A percentile compares a stretch with the other conserved stretches of the same genome.
Evolutionary conservation across 1,139 yeast genomes (phyloP).

Genomic region (Arxiozyma heterogenica): DNA sequence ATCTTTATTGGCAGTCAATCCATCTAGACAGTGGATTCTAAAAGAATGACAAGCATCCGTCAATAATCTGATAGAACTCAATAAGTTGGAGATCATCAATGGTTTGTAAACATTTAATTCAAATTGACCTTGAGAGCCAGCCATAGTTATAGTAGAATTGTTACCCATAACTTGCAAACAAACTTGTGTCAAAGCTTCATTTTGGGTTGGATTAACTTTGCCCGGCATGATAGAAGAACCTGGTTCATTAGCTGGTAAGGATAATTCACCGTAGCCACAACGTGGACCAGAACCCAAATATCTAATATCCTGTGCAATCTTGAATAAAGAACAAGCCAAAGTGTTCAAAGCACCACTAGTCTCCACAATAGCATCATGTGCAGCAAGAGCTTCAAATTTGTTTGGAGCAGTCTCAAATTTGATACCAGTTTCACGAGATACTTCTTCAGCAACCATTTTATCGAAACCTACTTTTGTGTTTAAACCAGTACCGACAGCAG

Average conservation of each 20-base stretch:
- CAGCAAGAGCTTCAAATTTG: constrained; percentile 97
- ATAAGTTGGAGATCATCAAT: constrained; percentile 81
- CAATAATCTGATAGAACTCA: constrained; percentile 75
- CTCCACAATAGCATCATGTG: constrained; percentile 96
- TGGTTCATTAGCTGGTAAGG: constrained; percentile 96
- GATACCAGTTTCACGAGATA: constrained; percentile 75
- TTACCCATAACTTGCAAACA: constrained; percentile 97
- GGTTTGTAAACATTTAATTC: constrained; percentile 98
- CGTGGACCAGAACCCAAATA: constrained; percentile 98
- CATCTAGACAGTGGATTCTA: constrained; percentile 91
- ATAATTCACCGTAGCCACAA: constrained; percentile 95
- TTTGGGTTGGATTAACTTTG: constrained; percentile 97
- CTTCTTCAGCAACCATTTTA: constrained; percentile 48
- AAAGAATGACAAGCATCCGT: constrained; percentile 87
- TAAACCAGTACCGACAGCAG: constrained; percentile 98
- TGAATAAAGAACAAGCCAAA: constrained; percentile 83
- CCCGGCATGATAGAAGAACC: constrained; percentile 99
- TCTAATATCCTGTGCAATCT: constrained; percentile 95
- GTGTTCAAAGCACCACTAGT: constrained; percentile 96
- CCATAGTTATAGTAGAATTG: constrained; percentile 87
- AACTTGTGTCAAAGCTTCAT: constrained; percentile 97
- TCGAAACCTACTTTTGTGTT: constrained; percentile 89
- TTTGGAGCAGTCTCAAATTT: constrained; percentile 92
- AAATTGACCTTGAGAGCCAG: constrained; percentile 98
- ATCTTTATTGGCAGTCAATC: constrained; percentile 79